Evolutionary conservation across 495 filamentous ascomycete genomes (phyloP), one percentile per base, ranked within the genome.

Genomic region (Penicillium pulvis): DNA sequence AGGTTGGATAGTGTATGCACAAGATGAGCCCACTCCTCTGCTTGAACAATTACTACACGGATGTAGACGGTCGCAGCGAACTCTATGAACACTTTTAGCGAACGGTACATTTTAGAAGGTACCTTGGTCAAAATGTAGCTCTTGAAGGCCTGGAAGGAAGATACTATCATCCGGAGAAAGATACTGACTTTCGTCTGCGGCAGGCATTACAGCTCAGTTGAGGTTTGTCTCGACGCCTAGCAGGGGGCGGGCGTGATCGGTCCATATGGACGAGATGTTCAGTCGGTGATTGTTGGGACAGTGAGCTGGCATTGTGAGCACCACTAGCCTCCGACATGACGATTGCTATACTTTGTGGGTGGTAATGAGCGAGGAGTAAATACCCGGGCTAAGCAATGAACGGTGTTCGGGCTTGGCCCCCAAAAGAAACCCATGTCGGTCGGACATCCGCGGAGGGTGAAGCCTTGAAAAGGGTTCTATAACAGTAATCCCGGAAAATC

Each of bases 161-260:
- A 3, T 3, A 6, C 2, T 6, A 28, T 28, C 6, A 2, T 28
- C 26, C 6, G 26, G 24, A 53, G 23, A 16, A 23, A 39, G 33
- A 42, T 16, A 44, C 67, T 56, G 56, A 73, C 71, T 74, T 74
- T 31, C 71, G 63, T 6, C 61, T 58, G 26, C 70, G 58, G 58
- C 73, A 76, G 19, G 60, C 20, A 54, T 68, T 65, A 51, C 73
- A 76, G 9, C 68, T 70, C 17, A 76, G 64, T 59, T 71, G 69
- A 17, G 67, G 63, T 43, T 76, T 76, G 31, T 73, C 67, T 50
- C 52, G 33, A 44, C 36, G 45, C 24, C 19, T 36, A 41, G 31
- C 17, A 36, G 33, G 33, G 16, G 50, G 33, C 33, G 50, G 50
- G 2, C 33, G 41, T 41, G 26, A 28, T 16, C 28, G 28, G 28